phyloP scores from a whole-genome alignment of 2,329 filamentous ascomycete genomes.

The Metarhizium humberi region DNA sequence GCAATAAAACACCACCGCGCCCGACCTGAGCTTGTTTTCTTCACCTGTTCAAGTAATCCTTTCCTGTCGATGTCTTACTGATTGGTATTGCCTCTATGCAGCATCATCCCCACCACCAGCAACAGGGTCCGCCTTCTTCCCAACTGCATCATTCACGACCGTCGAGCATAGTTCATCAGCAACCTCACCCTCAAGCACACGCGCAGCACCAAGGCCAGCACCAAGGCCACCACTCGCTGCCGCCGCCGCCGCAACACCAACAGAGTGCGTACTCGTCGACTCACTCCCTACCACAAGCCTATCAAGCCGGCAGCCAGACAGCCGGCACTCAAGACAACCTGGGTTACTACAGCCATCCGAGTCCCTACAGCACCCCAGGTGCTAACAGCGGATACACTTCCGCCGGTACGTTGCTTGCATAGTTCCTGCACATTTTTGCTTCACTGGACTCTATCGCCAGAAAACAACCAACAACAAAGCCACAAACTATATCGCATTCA shows the following conservation, averaged over 20 bases:
- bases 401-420: constrained; percentile 54
- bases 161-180: constrained; percentile 64
- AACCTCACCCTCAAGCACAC: constrained; percentile 21
- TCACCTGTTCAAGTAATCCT: constrained; percentile 25
- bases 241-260: constrained; percentile 42
- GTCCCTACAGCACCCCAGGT: constrained; percentile 75
- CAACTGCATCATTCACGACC: constrained; percentile 61
- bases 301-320: constrained; percentile 57
- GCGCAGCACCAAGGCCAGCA: constrained; percentile 58
- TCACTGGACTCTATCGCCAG: too few species aligned
- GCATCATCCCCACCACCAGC: constrained; percentile 67
- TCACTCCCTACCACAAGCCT: constrained; percentile 56
- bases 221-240: constrained; percentile 15
- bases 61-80: constrained; percentile 36
- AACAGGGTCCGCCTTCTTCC: constrained; percentile 60
- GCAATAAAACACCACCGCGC: constrained; percentile 43
- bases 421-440: background rate
- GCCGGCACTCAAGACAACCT: constrained; percentile 55
- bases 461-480: background rate
- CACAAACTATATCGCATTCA: background rate
- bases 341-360: constrained; percentile 69
- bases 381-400: constrained; percentile 77
- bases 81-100: constrained; percentile 56
- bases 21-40: constrained; percentile 31
- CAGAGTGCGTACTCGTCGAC: constrained; percentile 58